Conservation (phyloP, 1,284 basidiomycete species). For the Heterobasidion irregulare region DNA sequence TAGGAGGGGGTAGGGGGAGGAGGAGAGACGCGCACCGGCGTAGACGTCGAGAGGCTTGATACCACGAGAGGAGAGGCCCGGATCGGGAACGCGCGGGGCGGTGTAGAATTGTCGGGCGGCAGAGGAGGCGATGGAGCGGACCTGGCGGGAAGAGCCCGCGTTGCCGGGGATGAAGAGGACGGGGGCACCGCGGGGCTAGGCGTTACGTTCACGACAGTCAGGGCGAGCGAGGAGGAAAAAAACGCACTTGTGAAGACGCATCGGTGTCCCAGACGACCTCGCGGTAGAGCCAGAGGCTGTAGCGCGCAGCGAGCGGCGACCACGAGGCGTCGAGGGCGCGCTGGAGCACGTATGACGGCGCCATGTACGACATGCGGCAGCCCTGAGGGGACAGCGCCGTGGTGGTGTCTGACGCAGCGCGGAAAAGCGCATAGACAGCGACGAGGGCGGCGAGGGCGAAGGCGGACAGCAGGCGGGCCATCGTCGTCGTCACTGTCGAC, state of each 20-base stretch:
- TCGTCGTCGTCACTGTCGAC: background rate
- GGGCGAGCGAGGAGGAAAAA: no score
- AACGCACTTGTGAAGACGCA: no score
- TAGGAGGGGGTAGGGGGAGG: background rate
- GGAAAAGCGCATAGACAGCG: conserved; percentile 3
- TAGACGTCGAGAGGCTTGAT: conserved; percentile 75
- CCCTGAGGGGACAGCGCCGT: conserved; percentile 64
- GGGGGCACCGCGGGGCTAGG: conserved; percentile 54
- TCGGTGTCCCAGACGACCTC: conserved; percentile 64
- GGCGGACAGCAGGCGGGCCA: background rate
- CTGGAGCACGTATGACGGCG: conserved; percentile 79
- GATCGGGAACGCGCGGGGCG: conserved; percentile 37
- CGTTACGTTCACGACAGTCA: conserved; percentile 33
- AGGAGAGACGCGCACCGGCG: conserved; percentile 43
- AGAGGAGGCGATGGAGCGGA: conserved; percentile 91
- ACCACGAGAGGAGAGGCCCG: conserved; percentile 36
- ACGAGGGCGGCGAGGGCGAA: background rate
- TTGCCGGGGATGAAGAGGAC: conserved; percentile 97
- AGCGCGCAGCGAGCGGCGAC: conserved; percentile 66
- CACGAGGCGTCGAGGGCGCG: conserved; percentile 51
- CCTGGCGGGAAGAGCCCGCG: conserved; percentile 91
- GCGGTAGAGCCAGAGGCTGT: conserved; percentile 85
- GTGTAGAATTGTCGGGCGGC: conserved; percentile 75
- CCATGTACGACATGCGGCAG: conserved; percentile 99
- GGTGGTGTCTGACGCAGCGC: conserved; percentile 23